A percentile compares a stretch with the other conserved stretches of the same genome.
phyloP scores from a whole-genome alignment of 2,329 filamentous ascomycete genomes.

The Scopulariopsis brevicaulis region DNA sequence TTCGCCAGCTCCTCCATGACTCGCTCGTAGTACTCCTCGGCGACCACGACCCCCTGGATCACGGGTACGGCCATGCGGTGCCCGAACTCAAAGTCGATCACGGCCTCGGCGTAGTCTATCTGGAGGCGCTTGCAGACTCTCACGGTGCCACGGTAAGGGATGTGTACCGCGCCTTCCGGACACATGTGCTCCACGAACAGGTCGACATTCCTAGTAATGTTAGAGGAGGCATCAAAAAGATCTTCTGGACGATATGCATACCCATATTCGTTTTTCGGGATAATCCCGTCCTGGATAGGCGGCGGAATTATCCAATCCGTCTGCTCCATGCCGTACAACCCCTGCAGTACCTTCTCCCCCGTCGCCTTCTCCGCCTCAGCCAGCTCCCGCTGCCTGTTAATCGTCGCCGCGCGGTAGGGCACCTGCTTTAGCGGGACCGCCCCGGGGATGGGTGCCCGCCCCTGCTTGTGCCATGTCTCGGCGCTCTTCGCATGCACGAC shows the following conservation, averaged over 20 bases:
- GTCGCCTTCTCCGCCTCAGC: constrained; percentile 71
- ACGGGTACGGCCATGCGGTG: constrained; percentile 89
- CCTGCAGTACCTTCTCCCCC: constrained; percentile 77
- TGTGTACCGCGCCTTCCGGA: constrained; percentile 69
- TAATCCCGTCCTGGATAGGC: constrained; percentile 72
- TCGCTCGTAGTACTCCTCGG: constrained; percentile 62
- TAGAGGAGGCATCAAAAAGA: constrained; percentile 8
- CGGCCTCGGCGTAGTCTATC: constrained; percentile 87
- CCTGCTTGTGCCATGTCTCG: constrained; percentile 97
- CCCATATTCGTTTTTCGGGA: constrained; percentile 90
- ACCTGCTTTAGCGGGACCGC: constrained; percentile 74
- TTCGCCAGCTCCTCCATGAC: constrained; percentile 71
- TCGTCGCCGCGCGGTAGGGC: constrained; percentile 82
- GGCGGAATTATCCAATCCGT: constrained; percentile 93
- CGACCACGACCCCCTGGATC: constrained; percentile 81
- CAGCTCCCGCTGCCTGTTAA: constrained; percentile 77
- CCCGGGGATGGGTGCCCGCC: constrained; percentile 60
- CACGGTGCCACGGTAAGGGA: constrained; percentile 66
- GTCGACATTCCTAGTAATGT: constrained; percentile 62
- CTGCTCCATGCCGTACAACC: constrained; percentile 71
- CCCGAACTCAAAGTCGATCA: constrained; percentile 93
- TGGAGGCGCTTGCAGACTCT: constrained; percentile 73
- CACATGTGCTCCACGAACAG: constrained; percentile 92
- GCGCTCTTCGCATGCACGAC: constrained; percentile 79
- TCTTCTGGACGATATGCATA: constrained; percentile 10